Conservation (phyloP, 805 yeast genomes). For the Kuraishia capsulata region DNA sequence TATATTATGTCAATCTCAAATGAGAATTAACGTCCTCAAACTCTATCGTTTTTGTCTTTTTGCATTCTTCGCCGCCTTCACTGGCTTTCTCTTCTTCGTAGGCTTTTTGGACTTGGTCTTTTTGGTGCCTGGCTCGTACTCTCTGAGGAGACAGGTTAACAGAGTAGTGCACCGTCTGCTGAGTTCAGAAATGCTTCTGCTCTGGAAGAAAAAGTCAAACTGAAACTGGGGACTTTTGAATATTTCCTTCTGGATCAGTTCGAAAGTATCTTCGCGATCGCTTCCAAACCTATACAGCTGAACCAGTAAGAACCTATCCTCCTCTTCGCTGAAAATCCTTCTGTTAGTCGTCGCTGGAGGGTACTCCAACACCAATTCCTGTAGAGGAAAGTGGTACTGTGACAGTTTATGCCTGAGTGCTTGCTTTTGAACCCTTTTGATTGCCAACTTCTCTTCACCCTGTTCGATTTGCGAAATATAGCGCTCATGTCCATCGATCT, state of each 20-base stretch:
- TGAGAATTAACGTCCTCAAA: too few relatives aligned
- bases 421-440: constrained; percentile 63
- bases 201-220: constrained; percentile 80
- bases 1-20: too few relatives aligned
- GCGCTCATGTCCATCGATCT: constrained; percentile 84
- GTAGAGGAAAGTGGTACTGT: constrained; percentile 65
- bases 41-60: too few relatives aligned
- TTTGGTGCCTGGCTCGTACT: constrained; percentile 31
- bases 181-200: constrained; percentile 69
- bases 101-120: constrained; percentile 2
- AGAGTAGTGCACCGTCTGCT: constrained; percentile 76
- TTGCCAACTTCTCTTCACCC: constrained; percentile 78
- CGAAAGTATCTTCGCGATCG: constrained; percentile 72
- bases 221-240: constrained; percentile 69
- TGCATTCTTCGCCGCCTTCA: neutral
- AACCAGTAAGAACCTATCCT: constrained; percentile 79
- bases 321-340: constrained; percentile 75
- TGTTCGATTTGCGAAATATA: constrained; percentile 72
- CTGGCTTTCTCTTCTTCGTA: neutral
- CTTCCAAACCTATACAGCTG: constrained; percentile 76
- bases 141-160: constrained; percentile 66
- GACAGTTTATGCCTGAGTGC: constrained; percentile 68
- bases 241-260: constrained; percentile 65
- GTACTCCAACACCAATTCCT: constrained; percentile 62
- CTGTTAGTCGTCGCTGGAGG: constrained; percentile 54